Percentiles rank a stretch among this genome's conserved stretches.
phyloP scores from a whole-genome alignment of 2,329 filamentous ascomycete species.

The Lecanicillium sp. region DNA sequence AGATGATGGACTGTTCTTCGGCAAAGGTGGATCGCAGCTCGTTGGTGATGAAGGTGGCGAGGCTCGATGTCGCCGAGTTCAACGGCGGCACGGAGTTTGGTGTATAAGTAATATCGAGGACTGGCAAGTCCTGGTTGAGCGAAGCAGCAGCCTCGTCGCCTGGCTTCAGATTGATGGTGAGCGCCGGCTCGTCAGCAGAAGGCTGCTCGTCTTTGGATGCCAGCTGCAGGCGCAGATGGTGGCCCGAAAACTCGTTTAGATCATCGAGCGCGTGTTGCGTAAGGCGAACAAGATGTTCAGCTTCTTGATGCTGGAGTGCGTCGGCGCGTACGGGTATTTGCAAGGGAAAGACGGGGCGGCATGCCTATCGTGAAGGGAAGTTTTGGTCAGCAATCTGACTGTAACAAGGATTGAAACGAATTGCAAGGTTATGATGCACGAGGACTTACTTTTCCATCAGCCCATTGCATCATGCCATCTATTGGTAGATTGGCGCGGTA shows the following conservation, averaged over 20 bases:
- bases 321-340: slow-evolving; percentile 70
- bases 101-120: slow-evolving; percentile 72
- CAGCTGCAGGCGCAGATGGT: slow-evolving; percentile 58
- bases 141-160: slow-evolving; percentile 53
- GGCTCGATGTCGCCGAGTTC: slow-evolving; percentile 61
- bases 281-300: slow-evolving; percentile 65
- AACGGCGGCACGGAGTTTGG: slow-evolving; percentile 58
- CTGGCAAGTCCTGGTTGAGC: slow-evolving; percentile 60
- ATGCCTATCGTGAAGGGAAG: slow-evolving; percentile 52
- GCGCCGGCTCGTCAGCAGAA: slow-evolving; percentile 43
- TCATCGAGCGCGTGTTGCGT: slow-evolving; percentile 83
- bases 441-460: slow-evolving; percentile 67
- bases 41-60: slow-evolving; percentile 71
- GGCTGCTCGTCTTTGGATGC: slow-evolving; percentile 20
- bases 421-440: slow-evolving; percentile 1
- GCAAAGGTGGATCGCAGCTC: slow-evolving; percentile 72
- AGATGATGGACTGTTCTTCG: slow-evolving; percentile 83
- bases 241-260: slow-evolving; percentile 76
- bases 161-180: slow-evolving; percentile 64
- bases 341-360: slow-evolving; percentile 80
- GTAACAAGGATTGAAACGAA: too few relatives aligned
- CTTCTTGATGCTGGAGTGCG: slow-evolving; percentile 57
- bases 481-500: slow-evolving; percentile 80
- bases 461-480: slow-evolving; percentile 83
- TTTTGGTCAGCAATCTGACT: too few relatives aligned